Evolutionary conservation across 805 yeast genomes (phyloP), one percentile per base, ranked within the genome.

Genomic region (Wickerhamiella australiensis): DNA sequence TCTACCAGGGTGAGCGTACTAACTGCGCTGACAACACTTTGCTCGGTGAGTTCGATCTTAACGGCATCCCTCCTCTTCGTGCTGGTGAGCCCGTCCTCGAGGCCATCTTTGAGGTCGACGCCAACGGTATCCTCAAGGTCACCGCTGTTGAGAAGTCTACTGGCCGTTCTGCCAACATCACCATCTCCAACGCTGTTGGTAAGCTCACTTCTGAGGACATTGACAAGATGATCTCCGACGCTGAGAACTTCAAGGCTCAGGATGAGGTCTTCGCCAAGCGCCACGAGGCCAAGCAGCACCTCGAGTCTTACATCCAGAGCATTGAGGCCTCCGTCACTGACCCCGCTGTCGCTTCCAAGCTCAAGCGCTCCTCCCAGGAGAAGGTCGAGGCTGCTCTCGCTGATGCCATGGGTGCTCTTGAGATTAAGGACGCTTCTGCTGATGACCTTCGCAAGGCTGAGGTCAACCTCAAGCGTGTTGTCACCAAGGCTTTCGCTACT

Each of bases 361-460:
- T 67, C 46, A 52, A 40, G 52, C 61, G 58, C 57, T 59, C 46
- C 29, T 59, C 59, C 49, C 61, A 60, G 59, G 47, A 46, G 53
- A 58, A 55, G 60, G 60, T 59, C 38, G 63, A 60, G 61, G 41
- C 54, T 18, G 53, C 60, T 38, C 59, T 60, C 56, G 55, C 56
- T 56, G 61, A 59, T 57, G 57, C 63, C 56, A 60, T 59, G 35
- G 54, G 55, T 44, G 90, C 96, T 96, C 80, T 90, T 71, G 97
- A 88, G 71, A 78, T 79, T 61, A 86, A 87, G 77, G 92, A 82
- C 73, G 79, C 96, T 56, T 67, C 94, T 65, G 90, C 96, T 70
- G 98, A 92, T 69, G 96, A 88, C 74, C 80, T 76, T 78, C 85
- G 97, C 83, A 92, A 86, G 83, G 97, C 98, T 68, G 97, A 92